A percentile compares a stretch with the other conserved stretches of the same genome.
These are phyloP conservation scores for Parastagonospora avenae DNA, from an alignment of 2,329 filamentous ascomycete genomes.

Conservation along the genomic window DNA sequence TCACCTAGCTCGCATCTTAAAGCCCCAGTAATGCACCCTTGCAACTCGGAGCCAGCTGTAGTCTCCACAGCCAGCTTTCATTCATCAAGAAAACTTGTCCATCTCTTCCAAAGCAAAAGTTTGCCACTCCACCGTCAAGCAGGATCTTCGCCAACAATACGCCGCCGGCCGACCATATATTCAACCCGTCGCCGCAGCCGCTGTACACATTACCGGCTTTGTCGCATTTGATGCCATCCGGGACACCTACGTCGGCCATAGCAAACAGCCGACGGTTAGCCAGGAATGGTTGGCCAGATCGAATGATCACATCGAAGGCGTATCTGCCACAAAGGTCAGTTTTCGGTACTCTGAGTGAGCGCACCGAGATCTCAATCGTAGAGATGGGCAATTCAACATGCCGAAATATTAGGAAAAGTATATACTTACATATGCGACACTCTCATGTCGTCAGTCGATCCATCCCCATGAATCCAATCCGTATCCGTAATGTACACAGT, in stretches of 20 bases:
- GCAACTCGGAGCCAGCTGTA: constrained; percentile 7
- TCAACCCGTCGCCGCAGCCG: constrained; percentile 55
- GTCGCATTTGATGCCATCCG: constrained; percentile 33
- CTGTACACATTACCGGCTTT: constrained; percentile 58
- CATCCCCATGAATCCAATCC: too few species aligned
- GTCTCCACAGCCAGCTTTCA: constrained; percentile 49
- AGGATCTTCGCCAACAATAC: constrained; percentile 47
- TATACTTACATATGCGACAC: too few species aligned
- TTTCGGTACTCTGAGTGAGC: too few species aligned
- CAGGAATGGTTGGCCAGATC: too few species aligned
- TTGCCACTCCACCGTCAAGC: constrained; percentile 48
- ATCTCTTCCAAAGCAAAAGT: constrained; percentile 55
- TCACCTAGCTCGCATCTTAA: neutral
- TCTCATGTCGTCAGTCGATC: too few species aligned
- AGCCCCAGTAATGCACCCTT: constrained; percentile 18
- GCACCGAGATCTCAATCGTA: too few species aligned
- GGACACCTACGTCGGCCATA: constrained; percentile 2
- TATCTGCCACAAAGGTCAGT: too few species aligned
- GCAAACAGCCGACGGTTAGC: too few species aligned
- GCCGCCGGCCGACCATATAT: constrained; percentile 55
- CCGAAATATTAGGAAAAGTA: too few species aligned
- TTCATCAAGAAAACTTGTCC: constrained; percentile 57
- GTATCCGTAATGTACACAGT: too few species aligned
- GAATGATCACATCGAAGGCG: too few species aligned
- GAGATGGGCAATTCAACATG: too few species aligned